Percentiles rank a stretch among this genome's conserved stretches.
Evolutionary conservation across 1,139 yeast species (phyloP).

Genomic region (Kodamaea suecica): DNA sequence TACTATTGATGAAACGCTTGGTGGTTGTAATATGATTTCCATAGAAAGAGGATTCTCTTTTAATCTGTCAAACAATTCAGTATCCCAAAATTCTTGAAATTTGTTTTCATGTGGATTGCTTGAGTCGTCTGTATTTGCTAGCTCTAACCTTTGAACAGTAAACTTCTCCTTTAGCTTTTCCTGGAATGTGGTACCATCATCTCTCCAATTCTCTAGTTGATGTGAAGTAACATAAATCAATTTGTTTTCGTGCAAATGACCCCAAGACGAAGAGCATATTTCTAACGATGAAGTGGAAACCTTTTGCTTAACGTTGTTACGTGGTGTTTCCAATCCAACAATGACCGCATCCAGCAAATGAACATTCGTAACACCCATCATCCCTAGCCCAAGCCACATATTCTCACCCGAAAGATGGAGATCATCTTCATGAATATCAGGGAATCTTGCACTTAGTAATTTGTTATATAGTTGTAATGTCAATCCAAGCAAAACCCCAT

Average conservation of each 20-base stretch:
- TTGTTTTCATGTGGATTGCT: conserved; percentile 8
- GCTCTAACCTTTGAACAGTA: conserved; percentile 7
- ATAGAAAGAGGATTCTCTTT: conserved; percentile 21
- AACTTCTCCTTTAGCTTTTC: conserved; percentile 17
- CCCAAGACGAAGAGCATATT: conserved; percentile 41
- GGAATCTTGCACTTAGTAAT: conserved; percentile 23
- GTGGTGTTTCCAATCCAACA: conserved; percentile 35
- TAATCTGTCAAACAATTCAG: conserved; percentile 12
- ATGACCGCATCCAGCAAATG: conserved; percentile 28
- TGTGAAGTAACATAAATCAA: conserved; percentile 33
- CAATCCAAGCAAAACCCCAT: conserved; percentile 29
- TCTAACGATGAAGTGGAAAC: conserved; percentile 26
- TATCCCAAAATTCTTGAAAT: conserved; percentile 11
- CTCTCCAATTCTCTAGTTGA: conserved; percentile 33
- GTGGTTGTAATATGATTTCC: conserved; percentile 24
- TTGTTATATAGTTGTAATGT: conserved; percentile 25
- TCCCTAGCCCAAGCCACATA: conserved; percentile 36
- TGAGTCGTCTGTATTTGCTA: neutral
- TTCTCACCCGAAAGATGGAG: conserved; percentile 21
- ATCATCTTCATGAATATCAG: conserved; percentile 11
- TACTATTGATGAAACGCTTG: conserved; percentile 16
- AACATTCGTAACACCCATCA: conserved; percentile 25
- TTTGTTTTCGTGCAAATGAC: conserved; percentile 26
- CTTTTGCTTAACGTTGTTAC: conserved; percentile 18
- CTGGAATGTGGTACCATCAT: conserved; percentile 15